Evolutionary conservation across 306 rosid species (phyloP), one percentile per base, ranked within the genome.

Genomic region (Dryas alaskensis): DNA sequence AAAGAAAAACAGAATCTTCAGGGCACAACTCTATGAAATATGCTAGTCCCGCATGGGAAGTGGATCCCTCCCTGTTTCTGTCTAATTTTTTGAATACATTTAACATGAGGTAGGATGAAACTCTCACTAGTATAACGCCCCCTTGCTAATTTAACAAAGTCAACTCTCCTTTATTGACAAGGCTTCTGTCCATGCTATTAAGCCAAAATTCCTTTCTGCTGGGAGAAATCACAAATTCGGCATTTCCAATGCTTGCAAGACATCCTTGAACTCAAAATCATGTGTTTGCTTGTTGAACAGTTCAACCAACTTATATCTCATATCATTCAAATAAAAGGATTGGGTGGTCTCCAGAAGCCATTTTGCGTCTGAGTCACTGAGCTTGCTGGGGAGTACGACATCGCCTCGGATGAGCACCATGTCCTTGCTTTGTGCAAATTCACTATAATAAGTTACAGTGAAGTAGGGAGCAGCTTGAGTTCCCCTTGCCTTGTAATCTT

Each of bases 401-500:
- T 94, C 97, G 3, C 98, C 98, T 0, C 92, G 90, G 80, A 94
- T 77, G 8, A 94, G 92, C 71, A 91, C 96, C 80, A 91, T 52
- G 73, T 87, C 96, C 91, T 91, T 94, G 85, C 80, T 89, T 74
- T 87, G 92, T 42, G 95, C 95, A 79, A 94, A 94, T 86, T 94
- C 96, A 48, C 86, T 87, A 81, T 91, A 89, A 80, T 77, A 92
- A 39, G 95, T 60, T 43, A 87, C 76, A 14, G 93, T 82, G 48
- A 86, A 80, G 87, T 92, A 92, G 50, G 99, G 98, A 78, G 95
- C 37, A 68, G 97, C 92, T 81, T 94, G 95, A 75, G 93, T 92
- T 86, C 99, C 97, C 72, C 90, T 87, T 50, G 95, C 96, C 82
- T 92, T 94, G 82, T 92, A 94, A 88, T 92, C 96, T 83, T 92